phyloP scores from a whole-genome alignment of 495 filamentous ascomycete genomes.

The Apodospora peruviana region DNA sequence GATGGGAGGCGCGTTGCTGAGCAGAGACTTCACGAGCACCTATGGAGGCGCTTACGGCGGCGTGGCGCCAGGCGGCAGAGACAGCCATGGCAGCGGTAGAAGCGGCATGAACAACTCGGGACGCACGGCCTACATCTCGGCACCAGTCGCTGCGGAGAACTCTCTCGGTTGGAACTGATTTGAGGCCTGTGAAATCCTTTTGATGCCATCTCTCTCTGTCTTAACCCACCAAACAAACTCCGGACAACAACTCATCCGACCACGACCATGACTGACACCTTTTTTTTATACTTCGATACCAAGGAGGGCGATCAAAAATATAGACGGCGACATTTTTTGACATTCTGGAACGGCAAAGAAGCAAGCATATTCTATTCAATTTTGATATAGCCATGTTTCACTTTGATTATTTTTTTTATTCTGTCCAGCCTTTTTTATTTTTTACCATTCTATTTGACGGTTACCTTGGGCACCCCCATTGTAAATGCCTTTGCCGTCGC shows the following conservation, averaged over 20 bases:
- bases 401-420: slow-evolving; percentile 17
- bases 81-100: slow-evolving; percentile 50
- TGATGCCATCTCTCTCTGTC: slow-evolving; percentile 19
- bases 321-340: too few species aligned
- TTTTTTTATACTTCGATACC: slow-evolving; percentile 41
- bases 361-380: too few species aligned
- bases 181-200: slow-evolving; percentile 15
- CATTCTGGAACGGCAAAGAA: too few species aligned
- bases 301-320: too few species aligned
- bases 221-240: too few species aligned
- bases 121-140: slow-evolving; percentile 63
- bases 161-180: slow-evolving; percentile 94
- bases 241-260: slow-evolving; percentile 5
- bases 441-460: slow-evolving; percentile 14
- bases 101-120: slow-evolving; percentile 71
- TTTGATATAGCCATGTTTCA: too few species aligned
- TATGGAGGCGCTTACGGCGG: slow-evolving; percentile 33
- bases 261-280: background rate
- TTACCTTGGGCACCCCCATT: slow-evolving; percentile 14
- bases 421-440: slow-evolving; percentile 22
- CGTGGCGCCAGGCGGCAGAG: slow-evolving; percentile 25
- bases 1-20: slow-evolving; percentile 48
- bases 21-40: slow-evolving; percentile 42
- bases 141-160: slow-evolving; percentile 93
- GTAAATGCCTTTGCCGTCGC: slow-evolving; percentile 15